Percentiles rank a stretch among this genome's conserved stretches.
phyloP scores from a whole-genome alignment of 129 eudicot species.

The Ambrosia trifida region DNA sequence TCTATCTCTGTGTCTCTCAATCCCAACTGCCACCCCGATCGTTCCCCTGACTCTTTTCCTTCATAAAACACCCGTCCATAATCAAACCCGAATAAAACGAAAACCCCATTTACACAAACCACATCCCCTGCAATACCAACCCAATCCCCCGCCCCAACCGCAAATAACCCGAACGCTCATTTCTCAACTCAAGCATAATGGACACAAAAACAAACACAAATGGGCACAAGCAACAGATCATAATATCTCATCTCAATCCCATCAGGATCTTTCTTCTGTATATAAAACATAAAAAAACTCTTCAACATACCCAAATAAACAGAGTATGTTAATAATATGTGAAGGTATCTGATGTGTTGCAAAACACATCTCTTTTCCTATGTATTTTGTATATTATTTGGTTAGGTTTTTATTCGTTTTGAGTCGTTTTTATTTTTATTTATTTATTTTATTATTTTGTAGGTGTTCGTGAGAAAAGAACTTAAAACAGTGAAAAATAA shows the following conservation, averaged over 20 bases:
- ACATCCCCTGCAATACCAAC: slow-evolving; percentile 79
- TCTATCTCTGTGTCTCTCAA: too few relatives aligned
- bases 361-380: too few relatives aligned
- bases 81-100: slow-evolving; percentile 65
- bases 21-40: too few relatives aligned
- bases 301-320: slow-evolving; percentile 69
- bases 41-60: slow-evolving; percentile 79
- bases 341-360: too few relatives aligned
- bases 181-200: slow-evolving; percentile 58
- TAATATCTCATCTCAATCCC: slow-evolving; percentile 88
- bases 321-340: slow-evolving; percentile 47
- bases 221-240: slow-evolving; percentile 72
- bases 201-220: slow-evolving; percentile 61
- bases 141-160: slow-evolving; percentile 86
- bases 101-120: slow-evolving; percentile 93
- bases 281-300: slow-evolving; percentile 71
- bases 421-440: too few relatives aligned
- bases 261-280: slow-evolving; percentile 60
- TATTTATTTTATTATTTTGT: too few relatives aligned
- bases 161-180: slow-evolving; percentile 37
- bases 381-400: too few relatives aligned
- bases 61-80: slow-evolving; percentile 61
- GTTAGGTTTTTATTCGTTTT: too few relatives aligned
- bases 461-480: too few relatives aligned
- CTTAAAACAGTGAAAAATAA: too few relatives aligned